Conservation (phyloP, 352 stramenopile genomes). For the Blastocystis sp. region DNA sequence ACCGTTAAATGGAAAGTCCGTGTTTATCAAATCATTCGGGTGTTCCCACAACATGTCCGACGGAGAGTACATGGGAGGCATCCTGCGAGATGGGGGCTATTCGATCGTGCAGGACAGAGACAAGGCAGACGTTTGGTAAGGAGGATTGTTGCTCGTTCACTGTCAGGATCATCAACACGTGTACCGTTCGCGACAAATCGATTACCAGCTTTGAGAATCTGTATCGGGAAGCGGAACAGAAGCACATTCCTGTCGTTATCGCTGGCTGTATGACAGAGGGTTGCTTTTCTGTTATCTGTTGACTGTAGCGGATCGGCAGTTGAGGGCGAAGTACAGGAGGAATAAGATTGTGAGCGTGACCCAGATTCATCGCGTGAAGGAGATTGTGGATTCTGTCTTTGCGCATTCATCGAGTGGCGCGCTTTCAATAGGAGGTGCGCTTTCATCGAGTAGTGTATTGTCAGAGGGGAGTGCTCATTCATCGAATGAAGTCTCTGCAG, state of each 20-base stretch:
- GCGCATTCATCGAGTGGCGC: not conserved
- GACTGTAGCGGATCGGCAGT: constrained; percentile 24
- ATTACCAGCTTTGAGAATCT: constrained; percentile 87
- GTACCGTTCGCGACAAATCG: constrained; percentile 89
- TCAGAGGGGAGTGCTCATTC: too few relatives aligned
- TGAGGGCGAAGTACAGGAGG: not conserved
- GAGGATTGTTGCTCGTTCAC: not conserved
- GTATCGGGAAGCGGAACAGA: constrained; percentile 81
- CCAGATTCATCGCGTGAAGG: constrained; percentile 23
- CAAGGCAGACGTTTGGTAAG: constrained; percentile 82
- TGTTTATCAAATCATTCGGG: constrained; percentile 85
- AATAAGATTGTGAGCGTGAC: constrained; percentile 15
- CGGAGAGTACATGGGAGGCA: constrained; percentile 89
- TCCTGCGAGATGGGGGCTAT: constrained; percentile 87
- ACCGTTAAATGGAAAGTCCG: not conserved
- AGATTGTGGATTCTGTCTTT: constrained; percentile 29
- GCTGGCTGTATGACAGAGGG: constrained; percentile 86
- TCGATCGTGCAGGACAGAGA: constrained; percentile 82
- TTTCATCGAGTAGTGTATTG: too few relatives aligned
- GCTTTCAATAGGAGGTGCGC: too few relatives aligned
- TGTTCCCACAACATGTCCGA: constrained; percentile 90
- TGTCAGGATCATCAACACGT: constrained; percentile 84
- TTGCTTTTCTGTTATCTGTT: not conserved
- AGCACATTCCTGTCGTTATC: constrained; percentile 85
- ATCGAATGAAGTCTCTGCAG: too few relatives aligned